These are phyloP conservation scores for Citrus inodora DNA, from an alignment of 345 rosid species.

Conservation along the genomic window DNA sequence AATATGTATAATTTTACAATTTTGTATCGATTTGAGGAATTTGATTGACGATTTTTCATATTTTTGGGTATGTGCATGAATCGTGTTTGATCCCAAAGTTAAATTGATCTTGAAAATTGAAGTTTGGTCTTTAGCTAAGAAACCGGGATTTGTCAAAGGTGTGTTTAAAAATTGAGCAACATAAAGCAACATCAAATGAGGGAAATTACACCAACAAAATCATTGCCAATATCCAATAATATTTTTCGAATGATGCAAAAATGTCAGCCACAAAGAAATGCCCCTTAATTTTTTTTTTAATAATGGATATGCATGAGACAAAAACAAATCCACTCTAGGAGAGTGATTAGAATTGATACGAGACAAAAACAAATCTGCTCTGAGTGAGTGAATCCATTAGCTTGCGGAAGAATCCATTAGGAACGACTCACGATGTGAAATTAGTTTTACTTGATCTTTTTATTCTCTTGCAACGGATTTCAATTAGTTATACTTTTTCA, in stretches of 20 bases:
- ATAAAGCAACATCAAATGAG: neutral
- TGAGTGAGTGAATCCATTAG: no score
- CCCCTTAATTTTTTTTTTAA: neutral
- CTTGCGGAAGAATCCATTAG: no score
- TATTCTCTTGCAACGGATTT: no score
- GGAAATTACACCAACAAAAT: neutral
- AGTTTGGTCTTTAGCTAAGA: neutral
- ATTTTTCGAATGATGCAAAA: neutral
- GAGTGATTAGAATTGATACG: no score
- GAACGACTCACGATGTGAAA: no score
- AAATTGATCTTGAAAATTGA: neutral
- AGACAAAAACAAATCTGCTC: no score
- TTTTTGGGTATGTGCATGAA: neutral
- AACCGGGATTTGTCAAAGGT: constrained; percentile 1
- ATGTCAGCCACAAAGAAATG: neutral
- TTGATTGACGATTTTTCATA: neutral
- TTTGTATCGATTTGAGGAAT: no score
- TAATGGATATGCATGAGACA: no score
- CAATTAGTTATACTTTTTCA: no score
- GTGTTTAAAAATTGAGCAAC: neutral
- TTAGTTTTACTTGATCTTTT: no score
- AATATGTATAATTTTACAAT: no score
- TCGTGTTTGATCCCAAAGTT: neutral
- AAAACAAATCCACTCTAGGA: no score
- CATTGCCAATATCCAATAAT: neutral